Percentiles rank a stretch among this genome's conserved stretches.
Evolutionary conservation across 495 filamentous ascomycete species (phyloP).

Genomic region (Chaetomium fimeti): DNA sequence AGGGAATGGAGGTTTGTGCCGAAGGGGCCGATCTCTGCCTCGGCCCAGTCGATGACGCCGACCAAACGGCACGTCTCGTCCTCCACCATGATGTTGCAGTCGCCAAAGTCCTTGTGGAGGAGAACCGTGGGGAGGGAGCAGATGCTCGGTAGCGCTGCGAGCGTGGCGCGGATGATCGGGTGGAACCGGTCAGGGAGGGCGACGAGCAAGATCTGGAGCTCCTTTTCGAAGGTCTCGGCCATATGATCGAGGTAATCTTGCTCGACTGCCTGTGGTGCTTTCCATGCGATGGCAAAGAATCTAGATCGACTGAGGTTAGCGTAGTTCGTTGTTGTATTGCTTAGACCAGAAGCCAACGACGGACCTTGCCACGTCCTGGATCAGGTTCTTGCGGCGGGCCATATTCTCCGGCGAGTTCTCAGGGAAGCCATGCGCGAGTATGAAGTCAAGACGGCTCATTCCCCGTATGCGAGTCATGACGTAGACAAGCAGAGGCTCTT

Average conservation of each 20-base stretch:
- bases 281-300: neutral
- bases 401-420: constrained; percentile 17
- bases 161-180: constrained; percentile 34
- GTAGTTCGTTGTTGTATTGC: too few relatives aligned
- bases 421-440: constrained; percentile 12
- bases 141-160: constrained; percentile 36
- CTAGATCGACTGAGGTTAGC: too few relatives aligned
- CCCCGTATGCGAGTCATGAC: too few relatives aligned
- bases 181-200: constrained; percentile 42
- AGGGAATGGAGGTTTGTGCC: constrained; percentile 43
- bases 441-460: too few relatives aligned
- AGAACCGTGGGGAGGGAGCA: constrained; percentile 45
- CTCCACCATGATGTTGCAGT: constrained; percentile 44
- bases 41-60: constrained; percentile 47
- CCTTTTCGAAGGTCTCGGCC: constrained; percentile 30
- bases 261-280: neutral
- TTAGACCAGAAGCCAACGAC: neutral
- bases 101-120: constrained; percentile 41
- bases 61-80: constrained; percentile 37
- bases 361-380: constrained; percentile 15
- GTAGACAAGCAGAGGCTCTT: too few relatives aligned
- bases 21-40: constrained; percentile 43
- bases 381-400: constrained; percentile 12
- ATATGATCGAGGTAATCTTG: neutral
- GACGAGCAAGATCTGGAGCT: constrained; percentile 33